phyloP scores from a whole-genome alignment of 1,284 basidiomycete species.

The Pascua guehoae region DNA sequence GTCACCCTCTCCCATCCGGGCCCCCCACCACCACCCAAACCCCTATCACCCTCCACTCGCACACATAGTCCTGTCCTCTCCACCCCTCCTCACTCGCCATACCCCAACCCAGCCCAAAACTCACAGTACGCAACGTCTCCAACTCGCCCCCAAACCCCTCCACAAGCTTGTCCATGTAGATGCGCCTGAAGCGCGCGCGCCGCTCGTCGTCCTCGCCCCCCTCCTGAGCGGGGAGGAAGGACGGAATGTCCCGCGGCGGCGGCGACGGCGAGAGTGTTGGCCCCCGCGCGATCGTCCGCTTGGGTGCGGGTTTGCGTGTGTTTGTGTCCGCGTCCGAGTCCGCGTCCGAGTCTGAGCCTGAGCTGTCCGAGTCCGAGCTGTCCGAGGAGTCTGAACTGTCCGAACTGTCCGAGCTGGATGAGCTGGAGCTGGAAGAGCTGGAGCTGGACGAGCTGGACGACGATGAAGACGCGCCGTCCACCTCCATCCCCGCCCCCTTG shows the following conservation, averaged over 20 bases:
- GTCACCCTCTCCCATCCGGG: too few relatives aligned
- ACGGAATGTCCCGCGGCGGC: slow-evolving; percentile 19
- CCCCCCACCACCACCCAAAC: not conserved
- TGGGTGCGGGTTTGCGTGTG: slow-evolving; percentile 5
- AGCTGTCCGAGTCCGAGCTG: slow-evolving; percentile 19
- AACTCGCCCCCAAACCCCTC: slow-evolving; percentile 47
- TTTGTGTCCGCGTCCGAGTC: slow-evolving; percentile 19
- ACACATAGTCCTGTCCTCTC: too few relatives aligned
- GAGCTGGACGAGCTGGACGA: slow-evolving; percentile 23
- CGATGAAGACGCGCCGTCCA: slow-evolving; percentile 22
- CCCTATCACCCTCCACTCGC: too few relatives aligned
- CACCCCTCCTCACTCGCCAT: not conserved
- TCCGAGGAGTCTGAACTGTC: slow-evolving; percentile 5
- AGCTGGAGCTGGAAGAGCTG: slow-evolving; percentile 18
- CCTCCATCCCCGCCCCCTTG: slow-evolving; percentile 14
- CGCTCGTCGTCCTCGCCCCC: slow-evolving; percentile 36
- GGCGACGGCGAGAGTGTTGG: slow-evolving; percentile 22
- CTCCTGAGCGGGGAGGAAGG: slow-evolving; percentile 13
- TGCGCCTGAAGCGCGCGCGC: slow-evolving; percentile 37
- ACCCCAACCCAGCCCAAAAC: slow-evolving; percentile 7
- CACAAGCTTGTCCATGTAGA: slow-evolving; percentile 49
- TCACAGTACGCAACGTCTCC: slow-evolving; percentile 43
- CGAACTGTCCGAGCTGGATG: slow-evolving; percentile 10
- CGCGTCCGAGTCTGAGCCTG: slow-evolving; percentile 26
- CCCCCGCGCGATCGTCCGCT: slow-evolving; percentile 11